Evolutionary conservation across 352 stramenopile genomes (phyloP).

Genomic region (Globisporangium echinulatum): DNA sequence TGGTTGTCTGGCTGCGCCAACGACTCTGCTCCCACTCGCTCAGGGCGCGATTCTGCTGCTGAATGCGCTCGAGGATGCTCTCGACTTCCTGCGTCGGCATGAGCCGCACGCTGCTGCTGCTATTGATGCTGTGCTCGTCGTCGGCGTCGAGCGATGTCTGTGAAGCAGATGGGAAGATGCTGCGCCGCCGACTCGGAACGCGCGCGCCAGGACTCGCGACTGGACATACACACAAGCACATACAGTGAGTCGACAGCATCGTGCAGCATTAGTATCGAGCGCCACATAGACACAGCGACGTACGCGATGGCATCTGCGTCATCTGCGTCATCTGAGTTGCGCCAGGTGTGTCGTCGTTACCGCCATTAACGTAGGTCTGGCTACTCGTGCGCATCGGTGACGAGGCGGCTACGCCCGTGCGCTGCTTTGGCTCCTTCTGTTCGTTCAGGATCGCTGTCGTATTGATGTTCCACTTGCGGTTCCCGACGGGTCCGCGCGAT

Average conservation of each 20-base stretch:
- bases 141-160: background rate
- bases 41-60: slow-evolving; percentile 37
- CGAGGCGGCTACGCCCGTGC: slow-evolving; percentile 3
- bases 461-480: slow-evolving; percentile 71
- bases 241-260: background rate
- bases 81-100: slow-evolving; percentile 52
- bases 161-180: slow-evolving; percentile 3
- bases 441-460: slow-evolving; percentile 54
- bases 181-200: slow-evolving; percentile 6
- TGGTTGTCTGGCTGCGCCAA: background rate
- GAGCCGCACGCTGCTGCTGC: slow-evolving; percentile 8
- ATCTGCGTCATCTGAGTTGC: slow-evolving; percentile 14
- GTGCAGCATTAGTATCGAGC: background rate
- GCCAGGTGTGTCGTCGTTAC: background rate
- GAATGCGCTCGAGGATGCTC: slow-evolving; percentile 42
- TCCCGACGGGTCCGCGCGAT: slow-evolving; percentile 35
- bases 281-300: too few relatives aligned
- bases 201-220: background rate
- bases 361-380: too few relatives aligned
- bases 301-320: background rate
- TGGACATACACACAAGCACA: background rate
- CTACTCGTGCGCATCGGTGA: slow-evolving; percentile 3
- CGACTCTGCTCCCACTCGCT: slow-evolving; percentile 38
- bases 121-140: slow-evolving; percentile 3
- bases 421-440: slow-evolving; percentile 20